Evolutionary conservation across 2,329 filamentous ascomycete genomes (phyloP).

Genomic region (Dactylellina sp.): DNA sequence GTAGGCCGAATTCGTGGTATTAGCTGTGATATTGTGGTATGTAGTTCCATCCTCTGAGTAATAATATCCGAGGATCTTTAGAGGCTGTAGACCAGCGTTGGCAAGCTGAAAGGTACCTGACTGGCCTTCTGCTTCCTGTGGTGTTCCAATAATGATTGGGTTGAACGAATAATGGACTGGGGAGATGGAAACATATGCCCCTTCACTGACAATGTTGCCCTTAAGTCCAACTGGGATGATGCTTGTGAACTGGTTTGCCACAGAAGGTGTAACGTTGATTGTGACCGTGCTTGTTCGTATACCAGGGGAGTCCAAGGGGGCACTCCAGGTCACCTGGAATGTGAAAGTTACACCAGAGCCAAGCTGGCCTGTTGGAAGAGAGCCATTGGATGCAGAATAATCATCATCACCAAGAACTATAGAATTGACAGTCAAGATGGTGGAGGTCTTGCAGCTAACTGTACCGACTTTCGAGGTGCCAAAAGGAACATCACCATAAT

Average conservation of each 20-base stretch:
- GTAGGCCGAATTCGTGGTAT: constrained; percentile 56
- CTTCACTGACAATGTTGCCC: constrained; percentile 64
- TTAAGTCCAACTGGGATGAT: constrained; percentile 63
- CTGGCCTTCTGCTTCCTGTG: constrained; percentile 60
- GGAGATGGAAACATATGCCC: constrained; percentile 63
- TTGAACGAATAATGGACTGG: constrained; percentile 65
- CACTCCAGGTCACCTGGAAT: constrained; percentile 62
- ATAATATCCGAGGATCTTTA: constrained; percentile 64
- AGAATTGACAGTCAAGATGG: constrained; percentile 63
- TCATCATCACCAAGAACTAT: constrained; percentile 63
- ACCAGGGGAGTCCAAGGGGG: constrained; percentile 25
- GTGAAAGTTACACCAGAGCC: constrained; percentile 63
- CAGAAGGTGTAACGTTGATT: constrained; percentile 62
- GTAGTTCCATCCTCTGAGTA: constrained; percentile 62
- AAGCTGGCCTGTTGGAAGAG: constrained; percentile 63
- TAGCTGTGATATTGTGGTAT: constrained; percentile 62
- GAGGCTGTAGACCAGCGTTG: constrained; percentile 63
- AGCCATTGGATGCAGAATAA: constrained; percentile 63
- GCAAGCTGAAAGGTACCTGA: constrained; percentile 63
- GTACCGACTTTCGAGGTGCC: constrained; percentile 61
- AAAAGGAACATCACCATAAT: constrained; percentile 64
- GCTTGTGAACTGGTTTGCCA: constrained; percentile 63
- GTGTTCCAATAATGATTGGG: constrained; percentile 63
- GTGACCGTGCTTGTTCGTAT: constrained; percentile 62
- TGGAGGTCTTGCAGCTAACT: constrained; percentile 64